Evolutionary conservation across 2,329 filamentous ascomycete genomes (phyloP).

Genomic region (Colletotrichum limetticola): DNA sequence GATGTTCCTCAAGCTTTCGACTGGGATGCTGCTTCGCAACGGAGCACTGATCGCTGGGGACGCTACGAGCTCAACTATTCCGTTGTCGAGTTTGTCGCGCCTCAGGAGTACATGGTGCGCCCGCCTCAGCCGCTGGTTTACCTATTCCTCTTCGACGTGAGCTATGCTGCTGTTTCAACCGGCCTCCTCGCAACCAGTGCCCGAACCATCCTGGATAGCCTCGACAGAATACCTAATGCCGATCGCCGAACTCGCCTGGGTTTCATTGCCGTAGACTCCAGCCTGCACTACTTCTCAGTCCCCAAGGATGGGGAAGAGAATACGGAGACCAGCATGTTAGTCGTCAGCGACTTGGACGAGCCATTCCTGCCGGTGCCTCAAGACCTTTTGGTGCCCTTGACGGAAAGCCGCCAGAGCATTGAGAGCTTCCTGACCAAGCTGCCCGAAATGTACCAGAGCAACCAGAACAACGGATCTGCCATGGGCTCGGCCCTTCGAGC

Average conservation of each 20-base stretch:
- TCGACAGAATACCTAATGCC: constrained; percentile 98
- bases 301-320: constrained; percentile 88
- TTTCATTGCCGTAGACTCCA: constrained; percentile 95
- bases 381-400: constrained; percentile 89
- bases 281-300: constrained; percentile 95
- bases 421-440: constrained; percentile 91
- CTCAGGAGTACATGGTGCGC: constrained; percentile 99
- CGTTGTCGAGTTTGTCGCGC: constrained; percentile 97
- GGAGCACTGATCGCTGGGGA: constrained; percentile 92
- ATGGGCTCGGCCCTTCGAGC: constrained; percentile 95
- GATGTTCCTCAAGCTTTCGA: constrained; percentile 99
- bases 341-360: constrained; percentile 94
- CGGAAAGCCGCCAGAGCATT: constrained; percentile 89
- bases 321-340: constrained; percentile 88
- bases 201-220: constrained; percentile 91
- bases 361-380: constrained; percentile 95
- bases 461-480: constrained; percentile 87
- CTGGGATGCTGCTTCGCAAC: constrained; percentile 93
- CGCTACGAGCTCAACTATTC: constrained; percentile 92
- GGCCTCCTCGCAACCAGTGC: constrained; percentile 93
- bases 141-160: constrained; percentile 94
- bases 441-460: constrained; percentile 96
- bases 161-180: constrained; percentile 88
- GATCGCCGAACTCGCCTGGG: constrained; percentile 92
- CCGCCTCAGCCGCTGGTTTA: constrained; percentile 96